These are phyloP conservation scores for Candida piceae DNA, from an alignment of 805 yeast species.

Conservation along the genomic window DNA sequence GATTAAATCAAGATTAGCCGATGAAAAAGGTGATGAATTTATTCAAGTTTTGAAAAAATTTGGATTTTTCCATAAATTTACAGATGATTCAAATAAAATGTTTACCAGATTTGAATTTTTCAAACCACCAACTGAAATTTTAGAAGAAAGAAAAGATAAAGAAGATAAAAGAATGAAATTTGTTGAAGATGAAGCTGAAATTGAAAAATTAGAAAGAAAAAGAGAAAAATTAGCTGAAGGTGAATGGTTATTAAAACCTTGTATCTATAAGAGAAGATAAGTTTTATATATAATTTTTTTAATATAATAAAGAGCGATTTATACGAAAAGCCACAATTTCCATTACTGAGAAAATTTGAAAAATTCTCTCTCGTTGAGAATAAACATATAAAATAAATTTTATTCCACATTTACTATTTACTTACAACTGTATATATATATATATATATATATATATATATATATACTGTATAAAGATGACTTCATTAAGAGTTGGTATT, in stretches of 20 bases:
- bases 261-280: conserved; percentile 85
- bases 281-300: no score
- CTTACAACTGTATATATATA: no score
- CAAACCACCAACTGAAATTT: conserved; percentile 70
- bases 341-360: no score
- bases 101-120: conserved; percentile 91
- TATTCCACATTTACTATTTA: no score
- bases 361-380: no score
- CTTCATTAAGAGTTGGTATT: conserved; percentile 58
- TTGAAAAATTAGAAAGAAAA: conserved; percentile 51
- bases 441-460: no score
- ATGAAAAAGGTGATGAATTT: conserved; percentile 73
- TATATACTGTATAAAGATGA: conserved; percentile 6
- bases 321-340: neutral
- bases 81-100: conserved; percentile 88
- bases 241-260: conserved; percentile 88
- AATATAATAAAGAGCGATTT: no score
- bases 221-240: conserved; percentile 64
- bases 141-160: conserved; percentile 57
- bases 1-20: conserved; percentile 85
- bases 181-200: conserved; percentile 60
- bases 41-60: conserved; percentile 66
- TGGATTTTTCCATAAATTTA: conserved; percentile 84
- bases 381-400: no score
- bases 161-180: conserved; percentile 61